These are phyloP conservation scores for Heliosperma pusillum DNA, from an alignment of 148 eudicot species.

Conservation along the genomic window DNA sequence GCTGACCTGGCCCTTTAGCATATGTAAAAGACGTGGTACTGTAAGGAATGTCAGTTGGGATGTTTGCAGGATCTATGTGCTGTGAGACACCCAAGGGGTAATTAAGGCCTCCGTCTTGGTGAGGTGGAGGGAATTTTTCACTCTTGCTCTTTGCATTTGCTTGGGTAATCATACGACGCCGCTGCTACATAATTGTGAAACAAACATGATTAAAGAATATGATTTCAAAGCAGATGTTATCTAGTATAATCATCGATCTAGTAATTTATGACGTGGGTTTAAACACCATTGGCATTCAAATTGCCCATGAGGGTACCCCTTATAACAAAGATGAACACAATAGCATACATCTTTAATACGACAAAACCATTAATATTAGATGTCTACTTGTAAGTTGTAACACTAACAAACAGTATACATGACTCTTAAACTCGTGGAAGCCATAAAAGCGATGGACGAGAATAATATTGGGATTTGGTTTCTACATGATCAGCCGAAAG, in stretches of 20 bases:
- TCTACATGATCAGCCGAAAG: no score
- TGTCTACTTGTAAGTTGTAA: no score
- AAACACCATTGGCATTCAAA: neutral
- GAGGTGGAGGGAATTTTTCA: constrained; percentile 98
- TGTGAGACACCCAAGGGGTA: constrained; percentile 87
- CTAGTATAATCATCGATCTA: neutral
- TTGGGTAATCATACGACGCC: constrained; percentile 80
- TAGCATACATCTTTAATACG: neutral
- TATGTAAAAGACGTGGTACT: constrained; percentile 66
- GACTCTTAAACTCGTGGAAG: neutral
- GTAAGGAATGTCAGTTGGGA: constrained; percentile 79
- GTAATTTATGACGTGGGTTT: no score
- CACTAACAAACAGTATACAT: neutral
- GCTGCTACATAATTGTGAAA: constrained; percentile 38
- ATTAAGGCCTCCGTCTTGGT: constrained; percentile 91
- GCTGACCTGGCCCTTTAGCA: constrained; percentile 58
- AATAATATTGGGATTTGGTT: neutral
- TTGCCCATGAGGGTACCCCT: neutral
- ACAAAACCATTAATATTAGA: neutral
- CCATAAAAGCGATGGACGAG: neutral
- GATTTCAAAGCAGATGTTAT: neutral
- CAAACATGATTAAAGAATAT: constrained; percentile 1
- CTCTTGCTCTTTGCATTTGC: constrained; percentile 99
- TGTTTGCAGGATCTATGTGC: constrained; percentile 70
- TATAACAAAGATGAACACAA: neutral